Percentiles rank a stretch among this genome's conserved stretches.
Evolutionary conservation across 805 yeast species (phyloP).

Genomic region (Metschnikowia similis): DNA sequence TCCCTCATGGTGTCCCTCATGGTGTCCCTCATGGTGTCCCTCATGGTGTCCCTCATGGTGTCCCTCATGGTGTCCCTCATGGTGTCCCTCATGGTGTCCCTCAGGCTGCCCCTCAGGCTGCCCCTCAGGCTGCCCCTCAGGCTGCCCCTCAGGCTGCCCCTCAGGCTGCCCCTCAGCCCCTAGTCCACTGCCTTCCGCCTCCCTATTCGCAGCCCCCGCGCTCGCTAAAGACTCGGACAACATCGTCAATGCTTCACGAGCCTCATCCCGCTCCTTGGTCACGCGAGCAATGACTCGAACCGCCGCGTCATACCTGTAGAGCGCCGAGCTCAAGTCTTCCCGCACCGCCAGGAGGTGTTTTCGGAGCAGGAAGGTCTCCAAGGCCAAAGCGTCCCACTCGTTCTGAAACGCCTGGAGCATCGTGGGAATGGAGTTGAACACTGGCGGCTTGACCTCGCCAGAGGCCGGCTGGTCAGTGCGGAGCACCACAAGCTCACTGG

Average conservation of each 20-base stretch:
- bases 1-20: too few species aligned
- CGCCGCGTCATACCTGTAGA: slow-evolving; percentile 89
- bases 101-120: too few species aligned
- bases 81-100: too few species aligned
- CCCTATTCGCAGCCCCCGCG: background rate
- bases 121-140: background rate
- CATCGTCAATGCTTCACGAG: slow-evolving; percentile 58
- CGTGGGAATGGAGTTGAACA: slow-evolving; percentile 69
- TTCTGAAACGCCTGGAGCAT: slow-evolving; percentile 71
- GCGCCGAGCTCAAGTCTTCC: slow-evolving; percentile 69
- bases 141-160: background rate
- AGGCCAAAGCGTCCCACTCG: slow-evolving; percentile 85
- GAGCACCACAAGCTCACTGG: slow-evolving; percentile 45
- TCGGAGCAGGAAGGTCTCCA: slow-evolving; percentile 73
- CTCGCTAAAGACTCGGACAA: slow-evolving; percentile 32
- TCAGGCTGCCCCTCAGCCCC: background rate
- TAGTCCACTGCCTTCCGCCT: background rate
- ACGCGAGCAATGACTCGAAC: slow-evolving; percentile 76
- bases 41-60: too few species aligned
- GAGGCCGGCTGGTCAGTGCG: slow-evolving; percentile 16
- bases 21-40: too few species aligned
- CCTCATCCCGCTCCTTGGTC: slow-evolving; percentile 71
- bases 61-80: too few species aligned
- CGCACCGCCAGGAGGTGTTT: slow-evolving; percentile 64
- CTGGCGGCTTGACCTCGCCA: slow-evolving; percentile 42